These are phyloP conservation scores for Tilletia caries DNA, from an alignment of 1,284 basidiomycete species.

Conservation along the genomic window DNA sequence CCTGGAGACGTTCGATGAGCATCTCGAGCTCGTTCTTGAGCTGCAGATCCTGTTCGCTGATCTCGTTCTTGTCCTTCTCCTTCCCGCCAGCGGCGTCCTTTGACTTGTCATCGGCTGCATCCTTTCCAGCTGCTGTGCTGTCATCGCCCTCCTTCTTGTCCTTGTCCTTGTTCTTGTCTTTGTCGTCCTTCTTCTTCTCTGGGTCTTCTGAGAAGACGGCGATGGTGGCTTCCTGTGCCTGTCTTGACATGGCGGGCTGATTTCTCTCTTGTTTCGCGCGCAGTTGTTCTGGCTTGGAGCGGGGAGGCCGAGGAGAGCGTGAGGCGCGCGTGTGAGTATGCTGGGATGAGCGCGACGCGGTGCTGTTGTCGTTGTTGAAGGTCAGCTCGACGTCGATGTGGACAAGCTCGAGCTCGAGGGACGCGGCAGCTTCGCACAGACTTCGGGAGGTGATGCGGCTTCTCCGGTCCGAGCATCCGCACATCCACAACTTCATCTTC, in stretches of 20 bases:
- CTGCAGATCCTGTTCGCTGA: conserved; percentile 85
- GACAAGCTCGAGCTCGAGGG: background rate
- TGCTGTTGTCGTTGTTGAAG: background rate
- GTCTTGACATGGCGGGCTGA: conserved; percentile 2
- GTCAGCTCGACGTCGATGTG: background rate
- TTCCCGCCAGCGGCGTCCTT: background rate
- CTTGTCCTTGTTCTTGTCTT: conserved; percentile 33
- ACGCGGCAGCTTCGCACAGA: conserved; percentile 14
- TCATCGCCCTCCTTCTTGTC: conserved; percentile 28
- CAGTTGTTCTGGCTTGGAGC: background rate
- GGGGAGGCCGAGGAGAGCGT: too few species aligned
- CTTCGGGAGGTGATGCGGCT: background rate
- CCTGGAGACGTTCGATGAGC: conserved; percentile 90
- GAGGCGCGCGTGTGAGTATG: background rate
- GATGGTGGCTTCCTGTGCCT: conserved; percentile 1
- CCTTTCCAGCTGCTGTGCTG: background rate
- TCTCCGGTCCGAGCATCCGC: background rate
- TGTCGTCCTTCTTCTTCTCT: conserved; percentile 33
- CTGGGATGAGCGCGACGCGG: too few species aligned
- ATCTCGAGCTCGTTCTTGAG: conserved; percentile 95
- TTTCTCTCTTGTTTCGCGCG: background rate
- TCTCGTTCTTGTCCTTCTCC: conserved; percentile 71
- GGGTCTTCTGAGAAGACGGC: conserved; percentile 22
- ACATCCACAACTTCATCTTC: background rate
- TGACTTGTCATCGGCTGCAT: conserved; percentile 35